A percentile compares a stretch with the other conserved stretches of the same genome.
These are phyloP conservation scores for Xanthoceras sorbifolium DNA, from an alignment of 345 rosid genomes.

Conservation along the genomic window DNA sequence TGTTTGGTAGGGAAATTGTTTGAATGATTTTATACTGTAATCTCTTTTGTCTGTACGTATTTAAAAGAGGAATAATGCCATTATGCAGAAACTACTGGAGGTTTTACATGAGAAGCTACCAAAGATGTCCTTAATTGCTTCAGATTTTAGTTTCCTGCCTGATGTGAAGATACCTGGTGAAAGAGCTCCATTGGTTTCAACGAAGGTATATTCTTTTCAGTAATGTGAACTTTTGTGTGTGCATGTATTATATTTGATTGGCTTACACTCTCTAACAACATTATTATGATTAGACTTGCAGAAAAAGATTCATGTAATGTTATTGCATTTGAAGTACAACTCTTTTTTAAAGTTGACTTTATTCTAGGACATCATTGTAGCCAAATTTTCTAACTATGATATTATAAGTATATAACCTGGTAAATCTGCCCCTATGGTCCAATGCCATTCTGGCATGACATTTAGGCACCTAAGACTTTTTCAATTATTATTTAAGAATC, in stretches of 20 bases:
- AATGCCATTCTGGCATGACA: not conserved
- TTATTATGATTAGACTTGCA: not conserved
- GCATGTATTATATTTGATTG: not conserved
- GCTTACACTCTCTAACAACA: not conserved
- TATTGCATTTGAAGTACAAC: not conserved
- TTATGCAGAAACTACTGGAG: constrained; percentile 76
- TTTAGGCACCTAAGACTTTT: not conserved
- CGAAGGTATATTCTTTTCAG: constrained; percentile 56
- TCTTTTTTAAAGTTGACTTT: not conserved
- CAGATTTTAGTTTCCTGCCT: constrained; percentile 95
- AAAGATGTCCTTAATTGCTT: constrained; percentile 93
- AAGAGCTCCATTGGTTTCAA: constrained; percentile 95
- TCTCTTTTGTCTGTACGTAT: not conserved
- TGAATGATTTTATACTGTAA: not conserved
- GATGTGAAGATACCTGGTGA: constrained; percentile 90
- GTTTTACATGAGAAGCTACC: constrained; percentile 81
- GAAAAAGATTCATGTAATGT: not conserved
- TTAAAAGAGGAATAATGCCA: constrained; percentile 13
- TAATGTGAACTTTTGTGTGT: not conserved
- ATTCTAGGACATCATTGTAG: not conserved
- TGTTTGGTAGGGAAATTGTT: constrained; percentile 65
- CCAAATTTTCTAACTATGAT: not conserved
- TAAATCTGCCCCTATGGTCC: not conserved
- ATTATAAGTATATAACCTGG: not conserved
- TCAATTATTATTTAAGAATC: not conserved